Evolutionary conservation across 768 basidiomycete genomes (phyloP), one percentile per base, ranked within the genome.

Genomic region (Rhizopogon salebrosus): DNA sequence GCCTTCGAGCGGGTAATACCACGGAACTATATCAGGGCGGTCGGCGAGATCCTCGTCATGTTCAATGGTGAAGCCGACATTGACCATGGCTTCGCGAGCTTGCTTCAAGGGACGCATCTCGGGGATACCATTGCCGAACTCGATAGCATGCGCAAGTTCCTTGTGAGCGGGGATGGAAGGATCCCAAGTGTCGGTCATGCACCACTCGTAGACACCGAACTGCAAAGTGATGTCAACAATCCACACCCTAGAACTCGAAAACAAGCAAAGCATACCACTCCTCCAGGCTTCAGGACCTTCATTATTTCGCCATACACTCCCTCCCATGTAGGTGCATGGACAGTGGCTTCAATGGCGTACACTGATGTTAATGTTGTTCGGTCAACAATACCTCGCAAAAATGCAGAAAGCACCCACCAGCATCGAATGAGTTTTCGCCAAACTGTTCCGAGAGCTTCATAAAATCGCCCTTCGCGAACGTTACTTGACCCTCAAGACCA

Each of bases 181-280:
- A 70, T 98, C 89, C 91, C 95, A 95, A 3, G 71, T 67, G 69
- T 98, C 94, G 18, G 97, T 98, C 97, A 99, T 98, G 71, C 85
- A 87, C 95, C 95, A 99, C 68, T 98, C 97, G 71, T 98, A 99
- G 35, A 98, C 89, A 64, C 95, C 95, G 70, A 97, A 97, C 89
- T 95, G 56, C 1, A 37, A 36, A 40, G 29, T 42, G 4, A 24
- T 54, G 59, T 56, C 1, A 43, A n/a, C 31, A 41, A 4, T 43
- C 4, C 4, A 4, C n/a, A 6, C 48, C 24, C 10, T 14, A 4
- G 34, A 14, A 18, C 4, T 56, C 40, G 2, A 3, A 6, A 22
- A 20, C n/a, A 52, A 26, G 81, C 90, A 67, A 52, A 26, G 81
- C 90, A 67, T 65, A 95, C 93, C 20, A 89, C 76, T 57, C 95